These are phyloP conservation scores for Chloris gayana DNA, from an alignment of 176 grass and related monocot genomes.

Conservation along the genomic window DNA sequence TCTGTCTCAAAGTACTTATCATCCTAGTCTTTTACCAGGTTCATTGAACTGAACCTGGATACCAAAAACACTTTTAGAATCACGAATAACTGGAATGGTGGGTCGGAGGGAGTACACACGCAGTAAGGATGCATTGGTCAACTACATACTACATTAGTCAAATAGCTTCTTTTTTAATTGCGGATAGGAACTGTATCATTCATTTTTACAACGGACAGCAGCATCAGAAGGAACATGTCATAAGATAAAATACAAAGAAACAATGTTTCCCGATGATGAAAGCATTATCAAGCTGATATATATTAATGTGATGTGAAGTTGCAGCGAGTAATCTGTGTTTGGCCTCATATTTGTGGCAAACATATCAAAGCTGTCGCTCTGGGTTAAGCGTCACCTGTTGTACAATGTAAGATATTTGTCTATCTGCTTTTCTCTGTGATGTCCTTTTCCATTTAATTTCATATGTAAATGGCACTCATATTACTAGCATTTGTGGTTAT, in stretches of 20 bases:
- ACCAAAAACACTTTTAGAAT: too few relatives aligned
- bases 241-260: background rate
- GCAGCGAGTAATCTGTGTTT: background rate
- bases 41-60: too few relatives aligned
- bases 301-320: slow-evolving; percentile 11
- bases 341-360: background rate
- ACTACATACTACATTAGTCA: background rate
- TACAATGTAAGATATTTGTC: slow-evolving; percentile 4
- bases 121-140: background rate
- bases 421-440: background rate
- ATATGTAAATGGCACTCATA: background rate
- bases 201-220: background rate
- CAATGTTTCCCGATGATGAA: background rate
- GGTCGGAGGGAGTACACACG: background rate
- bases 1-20: too few relatives aligned
- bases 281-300: background rate
- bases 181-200: background rate
- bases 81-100: too few relatives aligned
- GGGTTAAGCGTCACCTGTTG: background rate
- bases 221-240: background rate
- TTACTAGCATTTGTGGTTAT: background rate
- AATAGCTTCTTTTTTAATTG: background rate
- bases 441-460: background rate
- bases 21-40: too few relatives aligned
- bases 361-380: slow-evolving; percentile 13